phyloP scores from a whole-genome alignment of 371 early-diverging fungal genomes.

The Blakeslea trispora region DNA sequence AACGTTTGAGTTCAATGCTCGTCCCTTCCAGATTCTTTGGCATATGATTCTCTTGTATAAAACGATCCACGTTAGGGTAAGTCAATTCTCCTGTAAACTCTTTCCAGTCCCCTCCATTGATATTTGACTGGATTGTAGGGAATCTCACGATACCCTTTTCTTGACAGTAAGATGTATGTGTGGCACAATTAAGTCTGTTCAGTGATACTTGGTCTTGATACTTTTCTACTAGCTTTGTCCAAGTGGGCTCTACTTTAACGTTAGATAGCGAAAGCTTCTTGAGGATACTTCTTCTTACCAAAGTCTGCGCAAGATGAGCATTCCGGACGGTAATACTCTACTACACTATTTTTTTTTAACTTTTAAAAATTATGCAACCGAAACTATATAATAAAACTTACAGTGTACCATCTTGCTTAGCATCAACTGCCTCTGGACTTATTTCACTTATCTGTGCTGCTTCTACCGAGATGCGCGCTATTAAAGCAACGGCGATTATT shows the following conservation, averaged over 20 bases:
- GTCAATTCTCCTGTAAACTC: constrained; percentile 9
- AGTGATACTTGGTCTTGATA: constrained; percentile 10
- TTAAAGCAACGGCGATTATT: too few species aligned
- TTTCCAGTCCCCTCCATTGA: constrained; percentile 17
- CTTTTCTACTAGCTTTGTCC: constrained; percentile 2
- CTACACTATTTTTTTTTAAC: constrained; percentile 26
- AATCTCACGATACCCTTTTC: constrained; percentile 16
- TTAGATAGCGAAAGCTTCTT: background rate
- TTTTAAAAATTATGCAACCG: constrained; percentile 1
- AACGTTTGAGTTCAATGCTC: constrained; percentile 1
- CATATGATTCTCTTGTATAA: constrained; percentile 2
- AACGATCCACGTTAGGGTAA: background rate
- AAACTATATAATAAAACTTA: constrained; percentile 12
- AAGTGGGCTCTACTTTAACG: constrained; percentile 7
- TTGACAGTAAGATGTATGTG: constrained; percentile 9
- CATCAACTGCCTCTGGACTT: constrained; percentile 13
- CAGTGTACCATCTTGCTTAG: constrained; percentile 12
- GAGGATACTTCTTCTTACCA: constrained; percentile 18
- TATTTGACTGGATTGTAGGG: constrained; percentile 14
- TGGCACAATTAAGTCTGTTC: constrained; percentile 18
- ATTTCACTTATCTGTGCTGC: constrained; percentile 1
- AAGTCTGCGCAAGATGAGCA: constrained; percentile 32
- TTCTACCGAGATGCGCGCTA: too few species aligned
- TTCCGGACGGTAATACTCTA: constrained; percentile 40
- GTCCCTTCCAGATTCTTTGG: constrained; percentile 14